Conservation (phyloP, 169 alveolate genomes). For the Cryptosporidium bovis region DNA sequence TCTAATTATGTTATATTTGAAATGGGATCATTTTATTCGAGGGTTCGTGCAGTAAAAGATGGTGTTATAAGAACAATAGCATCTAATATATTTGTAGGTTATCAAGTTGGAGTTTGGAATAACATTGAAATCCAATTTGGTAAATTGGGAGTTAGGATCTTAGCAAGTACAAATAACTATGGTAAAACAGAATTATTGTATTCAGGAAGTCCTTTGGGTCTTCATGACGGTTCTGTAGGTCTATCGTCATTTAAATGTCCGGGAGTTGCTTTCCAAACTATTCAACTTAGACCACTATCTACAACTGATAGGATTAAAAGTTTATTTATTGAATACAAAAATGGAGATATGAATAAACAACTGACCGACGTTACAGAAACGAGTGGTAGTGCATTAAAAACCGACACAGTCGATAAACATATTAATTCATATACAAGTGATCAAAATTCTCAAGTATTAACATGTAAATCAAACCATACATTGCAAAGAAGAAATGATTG, state of each 20-base stretch:
- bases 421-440: background rate
- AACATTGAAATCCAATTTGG: constrained; percentile 68
- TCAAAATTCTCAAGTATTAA: constrained; percentile 4
- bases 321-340: constrained; percentile 22
- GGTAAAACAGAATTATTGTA: constrained; percentile 70
- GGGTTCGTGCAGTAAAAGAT: constrained; percentile 44
- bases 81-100: constrained; percentile 55
- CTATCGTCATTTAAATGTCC: constrained; percentile 64
- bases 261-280: constrained; percentile 68
- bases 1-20: constrained; percentile 56
- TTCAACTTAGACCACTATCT: constrained; percentile 55
- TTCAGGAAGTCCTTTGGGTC: constrained; percentile 60
- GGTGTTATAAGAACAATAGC: constrained; percentile 55
- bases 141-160: constrained; percentile 50
- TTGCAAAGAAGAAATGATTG: constrained; percentile 42
- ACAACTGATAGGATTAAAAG: constrained; percentile 38
- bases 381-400: background rate
- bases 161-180: constrained; percentile 70
- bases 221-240: constrained; percentile 69
- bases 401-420: background rate
- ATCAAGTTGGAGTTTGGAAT: constrained; percentile 71
- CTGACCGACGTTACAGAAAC: background rate
- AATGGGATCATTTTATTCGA: constrained; percentile 66
- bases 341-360: background rate
- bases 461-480: constrained; percentile 35